Evolutionary conservation across 2,329 filamentous ascomycete genomes (phyloP), one percentile per base, ranked within the genome.

Genomic region (Pyricularia sp.): DNA sequence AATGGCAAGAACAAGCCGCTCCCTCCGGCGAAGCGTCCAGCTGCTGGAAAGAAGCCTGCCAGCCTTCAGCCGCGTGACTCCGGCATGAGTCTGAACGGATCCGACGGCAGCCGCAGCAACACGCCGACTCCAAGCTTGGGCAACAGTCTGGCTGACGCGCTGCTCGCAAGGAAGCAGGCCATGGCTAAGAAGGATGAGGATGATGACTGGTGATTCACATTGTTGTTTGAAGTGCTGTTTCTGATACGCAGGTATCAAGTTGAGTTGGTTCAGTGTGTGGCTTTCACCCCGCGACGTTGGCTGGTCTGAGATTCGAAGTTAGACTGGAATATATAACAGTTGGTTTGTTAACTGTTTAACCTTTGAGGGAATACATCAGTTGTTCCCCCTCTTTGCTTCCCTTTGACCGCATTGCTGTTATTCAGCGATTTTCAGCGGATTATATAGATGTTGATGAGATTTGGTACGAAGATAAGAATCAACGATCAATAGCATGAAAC

Each of bases 11-110:
- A 79, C 61, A 81, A 81, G 69, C 67, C 92, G 3, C 88, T 89
- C 28, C 92, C 91, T 26, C 94, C 92, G 2, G 88, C 87, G 14
- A 97, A 96, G 81, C 86, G 94, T 26, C 94, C 94, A 1, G 88
- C 85, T 26, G 85, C 86, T 58, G 84, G 86, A 25, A 88, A 89
- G 70, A 97, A 94, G 78, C 89, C 92, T 0, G 87, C 85, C 0
- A 50, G 84, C 86, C 83, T 87, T 65, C 87, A 88, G 69, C 87
- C 91, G 42, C 87, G 94, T 67, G 94, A 97, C 76, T 89, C 86
- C 26, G 86, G 84, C 68, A 86, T 89, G 82, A 88, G 87, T 72
- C 77, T 89, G 69, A 86, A 87, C 71, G 87, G 80, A 72, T 85
- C 76, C 68, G 86, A 82, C 66, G 84, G 85, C 68, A 92, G 90